Evolutionary conservation across 495 filamentous ascomycete species (phyloP).

Genomic region (Massariosphaeria phaeospora): DNA sequence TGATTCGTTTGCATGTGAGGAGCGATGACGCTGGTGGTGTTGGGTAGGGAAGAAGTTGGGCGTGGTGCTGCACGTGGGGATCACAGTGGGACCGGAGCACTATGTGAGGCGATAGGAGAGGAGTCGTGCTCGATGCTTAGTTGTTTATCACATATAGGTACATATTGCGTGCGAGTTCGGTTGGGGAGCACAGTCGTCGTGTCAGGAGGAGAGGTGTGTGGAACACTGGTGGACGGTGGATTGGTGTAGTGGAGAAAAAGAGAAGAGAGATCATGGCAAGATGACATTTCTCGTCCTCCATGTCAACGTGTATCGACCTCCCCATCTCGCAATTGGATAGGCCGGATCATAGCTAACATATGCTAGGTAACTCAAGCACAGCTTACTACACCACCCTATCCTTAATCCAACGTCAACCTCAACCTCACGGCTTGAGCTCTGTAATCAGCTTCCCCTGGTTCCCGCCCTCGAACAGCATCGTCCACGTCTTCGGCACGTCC

Average conservation of each 20-base stretch:
- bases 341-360: too few species aligned
- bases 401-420: constrained; percentile 7
- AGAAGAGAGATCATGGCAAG: neutral
- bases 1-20: constrained; percentile 12
- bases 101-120: constrained; percentile 18
- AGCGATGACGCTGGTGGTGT: neutral
- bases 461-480: constrained; percentile 36
- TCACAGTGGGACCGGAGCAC: neutral
- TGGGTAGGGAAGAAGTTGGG: too few species aligned
- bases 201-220: neutral
- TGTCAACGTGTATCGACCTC: neutral
- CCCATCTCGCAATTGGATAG: neutral
- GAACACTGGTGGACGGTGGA: too few species aligned
- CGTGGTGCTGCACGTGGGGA: constrained; percentile 17
- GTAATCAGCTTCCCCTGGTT: constrained; percentile 42
- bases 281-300: neutral
- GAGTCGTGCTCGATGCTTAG: neutral
- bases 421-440: constrained; percentile 19
- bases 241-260: too few species aligned
- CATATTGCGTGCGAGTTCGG: constrained; percentile 14
- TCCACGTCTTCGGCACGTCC: constrained; percentile 42
- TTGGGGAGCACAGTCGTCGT: neutral
- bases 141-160: constrained; percentile 17
- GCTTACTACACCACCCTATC: neutral
- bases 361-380: too few species aligned